Evolutionary conservation across 768 basidiomycete species (phyloP).

Genomic region (Boletus sp.): DNA sequence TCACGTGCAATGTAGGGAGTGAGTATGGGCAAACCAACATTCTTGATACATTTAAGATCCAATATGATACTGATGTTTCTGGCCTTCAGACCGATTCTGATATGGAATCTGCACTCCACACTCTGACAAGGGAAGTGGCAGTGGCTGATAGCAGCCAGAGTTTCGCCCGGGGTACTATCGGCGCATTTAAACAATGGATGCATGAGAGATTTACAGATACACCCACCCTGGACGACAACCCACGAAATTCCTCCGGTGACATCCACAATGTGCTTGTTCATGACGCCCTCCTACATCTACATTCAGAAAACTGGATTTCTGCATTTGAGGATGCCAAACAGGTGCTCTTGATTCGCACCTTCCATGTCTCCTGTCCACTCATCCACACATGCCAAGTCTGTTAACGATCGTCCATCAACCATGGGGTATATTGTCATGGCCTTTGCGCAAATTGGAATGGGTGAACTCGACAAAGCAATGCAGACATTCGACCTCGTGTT

Average conservation of each 20-base stretch:
- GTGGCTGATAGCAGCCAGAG: too few species aligned
- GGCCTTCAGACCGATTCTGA: too few species aligned
- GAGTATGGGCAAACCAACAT: not conserved
- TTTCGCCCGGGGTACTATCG: not conserved
- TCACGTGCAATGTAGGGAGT: not conserved
- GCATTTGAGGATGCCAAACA: not conserved
- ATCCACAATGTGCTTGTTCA: not conserved
- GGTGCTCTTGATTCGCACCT: not conserved
- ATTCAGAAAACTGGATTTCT: not conserved
- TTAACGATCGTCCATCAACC: not conserved
- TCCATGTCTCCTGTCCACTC: not conserved
- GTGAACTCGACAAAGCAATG: not conserved
- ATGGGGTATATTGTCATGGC: constrained; percentile 6
- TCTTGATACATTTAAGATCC: not conserved
- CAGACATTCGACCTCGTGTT: constrained; percentile 3
- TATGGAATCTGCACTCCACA: too few species aligned
- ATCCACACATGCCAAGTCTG: not conserved
- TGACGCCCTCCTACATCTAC: not conserved
- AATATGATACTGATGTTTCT: too few species aligned
- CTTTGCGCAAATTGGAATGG: constrained; percentile 2
- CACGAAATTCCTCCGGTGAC: not conserved
- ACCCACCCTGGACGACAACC: too few species aligned
- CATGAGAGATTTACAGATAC: too few species aligned
- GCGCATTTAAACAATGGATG: not conserved
- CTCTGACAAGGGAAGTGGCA: too few species aligned